Evolutionary conservation across 2,329 filamentous ascomycete genomes (phyloP).

Genomic region (Cordyceps cateniannulata): DNA sequence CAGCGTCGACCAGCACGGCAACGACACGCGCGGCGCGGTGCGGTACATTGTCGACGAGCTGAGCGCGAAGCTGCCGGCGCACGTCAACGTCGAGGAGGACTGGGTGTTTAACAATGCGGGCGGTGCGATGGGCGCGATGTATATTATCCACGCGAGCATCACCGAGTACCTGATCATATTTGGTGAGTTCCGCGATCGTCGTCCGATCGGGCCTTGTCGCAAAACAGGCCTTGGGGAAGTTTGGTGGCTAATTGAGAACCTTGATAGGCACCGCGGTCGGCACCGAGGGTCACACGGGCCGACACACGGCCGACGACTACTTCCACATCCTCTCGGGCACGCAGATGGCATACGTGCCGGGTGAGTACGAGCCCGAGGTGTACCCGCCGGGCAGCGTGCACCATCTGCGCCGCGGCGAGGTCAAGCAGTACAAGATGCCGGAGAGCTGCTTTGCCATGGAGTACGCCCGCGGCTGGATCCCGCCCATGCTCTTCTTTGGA

Average conservation of each 20-base stretch:
- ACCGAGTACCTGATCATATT: conserved; percentile 91
- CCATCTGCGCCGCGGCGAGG: conserved; percentile 62
- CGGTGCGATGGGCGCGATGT: conserved; percentile 88
- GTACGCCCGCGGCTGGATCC: conserved; percentile 85
- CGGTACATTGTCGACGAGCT: conserved; percentile 65
- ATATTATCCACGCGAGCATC: conserved; percentile 81
- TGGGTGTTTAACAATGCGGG: conserved; percentile 93
- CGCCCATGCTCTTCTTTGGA: conserved; percentile 86
- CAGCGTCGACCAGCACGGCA: conserved; percentile 62
- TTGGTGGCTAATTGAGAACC: too few species aligned
- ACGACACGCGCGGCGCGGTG: conserved; percentile 66
- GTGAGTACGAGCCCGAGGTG: conserved; percentile 59
- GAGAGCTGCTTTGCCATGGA: conserved; percentile 72
- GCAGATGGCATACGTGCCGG: conserved; percentile 68
- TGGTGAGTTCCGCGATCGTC: too few species aligned
- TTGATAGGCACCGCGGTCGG: conserved; percentile 59
- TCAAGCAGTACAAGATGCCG: conserved; percentile 81
- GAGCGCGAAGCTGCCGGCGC: conserved; percentile 37
- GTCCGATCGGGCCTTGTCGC: too few species aligned
- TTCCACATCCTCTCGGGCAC: conserved; percentile 82
- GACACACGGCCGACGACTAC: conserved; percentile 90
- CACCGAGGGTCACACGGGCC: conserved; percentile 81
- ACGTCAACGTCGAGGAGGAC: conserved; percentile 67
- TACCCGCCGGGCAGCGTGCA: conserved; percentile 66
- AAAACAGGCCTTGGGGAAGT: too few species aligned